These are phyloP conservation scores for Oxyria digyna DNA, from an alignment of 148 eudicot genomes.

Conservation along the genomic window DNA sequence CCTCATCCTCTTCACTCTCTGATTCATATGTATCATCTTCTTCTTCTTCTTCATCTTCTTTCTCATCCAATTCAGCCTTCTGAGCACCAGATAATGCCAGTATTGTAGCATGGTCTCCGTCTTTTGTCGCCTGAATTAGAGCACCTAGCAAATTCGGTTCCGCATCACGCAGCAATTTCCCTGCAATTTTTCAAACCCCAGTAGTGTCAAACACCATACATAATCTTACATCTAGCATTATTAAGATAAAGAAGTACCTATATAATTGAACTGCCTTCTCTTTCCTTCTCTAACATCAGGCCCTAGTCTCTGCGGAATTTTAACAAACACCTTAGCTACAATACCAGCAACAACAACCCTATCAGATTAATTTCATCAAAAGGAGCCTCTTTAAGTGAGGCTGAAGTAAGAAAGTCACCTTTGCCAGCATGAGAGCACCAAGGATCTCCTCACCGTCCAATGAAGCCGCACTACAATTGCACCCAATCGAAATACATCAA, in stretches of 20 bases:
- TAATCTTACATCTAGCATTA: not conserved
- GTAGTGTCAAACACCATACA: not conserved
- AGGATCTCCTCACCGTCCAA: constrained; percentile 57
- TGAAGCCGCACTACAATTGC: constrained; percentile 45
- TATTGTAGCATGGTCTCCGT: constrained; percentile 51
- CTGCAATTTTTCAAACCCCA: constrained; percentile 23
- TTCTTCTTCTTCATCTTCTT: no score
- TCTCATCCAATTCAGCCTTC: constrained; percentile 28
- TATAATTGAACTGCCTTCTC: constrained; percentile 75
- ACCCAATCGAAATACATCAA: not conserved
- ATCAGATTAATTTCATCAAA: not conserved
- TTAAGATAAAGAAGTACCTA: constrained; percentile 34
- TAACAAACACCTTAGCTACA: constrained; percentile 26
- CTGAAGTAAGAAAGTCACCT: not conserved
- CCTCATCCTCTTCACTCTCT: constrained; percentile 36
- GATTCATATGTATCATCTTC: constrained; percentile 24
- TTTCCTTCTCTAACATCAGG: constrained; percentile 92
- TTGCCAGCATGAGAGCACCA: constrained; percentile 28
- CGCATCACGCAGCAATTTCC: constrained; percentile 66
- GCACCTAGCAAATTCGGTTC: constrained; percentile 67
- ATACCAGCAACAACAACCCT: not conserved
- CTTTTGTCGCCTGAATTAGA: constrained; percentile 78
- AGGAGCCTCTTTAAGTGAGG: not conserved
- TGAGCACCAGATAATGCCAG: constrained; percentile 36
- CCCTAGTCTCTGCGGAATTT: constrained; percentile 57